Evolutionary conservation across 768 basidiomycete species (phyloP).

Genomic region (Tricholoma furcatifolium): DNA sequence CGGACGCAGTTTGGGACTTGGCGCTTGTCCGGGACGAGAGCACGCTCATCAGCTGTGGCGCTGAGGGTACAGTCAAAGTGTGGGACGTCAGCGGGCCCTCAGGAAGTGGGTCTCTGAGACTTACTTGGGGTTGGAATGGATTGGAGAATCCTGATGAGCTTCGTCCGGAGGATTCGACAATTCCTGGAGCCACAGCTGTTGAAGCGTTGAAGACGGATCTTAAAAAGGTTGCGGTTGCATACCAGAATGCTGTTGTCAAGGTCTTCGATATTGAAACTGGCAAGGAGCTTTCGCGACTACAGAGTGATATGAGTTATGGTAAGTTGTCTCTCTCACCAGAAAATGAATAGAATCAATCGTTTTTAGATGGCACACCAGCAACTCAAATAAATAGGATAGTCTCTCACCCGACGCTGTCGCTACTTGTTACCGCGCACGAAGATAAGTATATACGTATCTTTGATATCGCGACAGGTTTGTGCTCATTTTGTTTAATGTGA

Average conservation of each 20-base stretch:
- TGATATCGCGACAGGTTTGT: slow-evolving; percentile 77
- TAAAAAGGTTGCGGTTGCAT: slow-evolving; percentile 88
- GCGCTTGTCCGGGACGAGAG: slow-evolving; percentile 81
- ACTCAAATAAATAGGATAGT: slow-evolving; percentile 85
- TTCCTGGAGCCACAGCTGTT: slow-evolving; percentile 77
- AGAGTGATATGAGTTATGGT: slow-evolving; percentile 62
- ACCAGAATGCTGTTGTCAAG: slow-evolving; percentile 85
- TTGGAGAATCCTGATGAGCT: slow-evolving; percentile 49
- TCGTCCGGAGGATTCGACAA: slow-evolving; percentile 46
- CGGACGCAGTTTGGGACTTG: slow-evolving; percentile 96
- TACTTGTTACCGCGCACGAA: slow-evolving; percentile 89
- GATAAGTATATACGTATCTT: slow-evolving; percentile 92
- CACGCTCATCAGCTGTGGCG: slow-evolving; percentile 84
- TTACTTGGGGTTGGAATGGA: slow-evolving; percentile 82
- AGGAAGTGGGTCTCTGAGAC: slow-evolving; percentile 60
- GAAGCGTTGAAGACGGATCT: slow-evolving; percentile 81
- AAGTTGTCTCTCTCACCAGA: slow-evolving; percentile 17
- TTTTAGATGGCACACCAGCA: slow-evolving; percentile 65
- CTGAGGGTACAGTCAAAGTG: slow-evolving; percentile 90
- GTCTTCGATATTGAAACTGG: slow-evolving; percentile 90
- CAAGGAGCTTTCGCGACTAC: slow-evolving; percentile 64
- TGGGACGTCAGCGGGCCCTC: slow-evolving; percentile 83
- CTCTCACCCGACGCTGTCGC: slow-evolving; percentile 87
- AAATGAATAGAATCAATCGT: slow-evolving; percentile 5
- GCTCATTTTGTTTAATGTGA: neutral